These are phyloP conservation scores for Aspergillus sparsus DNA, from an alignment of 495 filamentous ascomycete species.

Conservation along the genomic window DNA sequence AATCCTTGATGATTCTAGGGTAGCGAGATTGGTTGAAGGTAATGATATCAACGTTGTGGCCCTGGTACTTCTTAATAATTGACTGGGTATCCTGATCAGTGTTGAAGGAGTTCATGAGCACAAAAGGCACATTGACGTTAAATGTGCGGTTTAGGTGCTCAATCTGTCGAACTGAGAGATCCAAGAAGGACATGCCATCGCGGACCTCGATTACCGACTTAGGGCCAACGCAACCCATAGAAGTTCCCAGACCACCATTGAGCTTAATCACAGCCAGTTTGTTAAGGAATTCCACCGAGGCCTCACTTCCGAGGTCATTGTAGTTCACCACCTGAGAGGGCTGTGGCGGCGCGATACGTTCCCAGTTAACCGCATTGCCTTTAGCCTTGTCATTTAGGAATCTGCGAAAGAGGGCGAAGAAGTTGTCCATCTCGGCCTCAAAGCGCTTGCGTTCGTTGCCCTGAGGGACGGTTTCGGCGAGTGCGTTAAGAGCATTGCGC, in stretches of 20 bases:
- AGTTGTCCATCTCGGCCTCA: conserved; percentile 99
- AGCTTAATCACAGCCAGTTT: conserved; percentile 99
- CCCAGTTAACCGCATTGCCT: conserved; percentile 93
- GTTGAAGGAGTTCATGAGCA: conserved; percentile 99
- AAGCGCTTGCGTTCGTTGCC: conserved; percentile 82
- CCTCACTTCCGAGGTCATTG: conserved; percentile 76
- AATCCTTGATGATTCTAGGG: conserved; percentile 97
- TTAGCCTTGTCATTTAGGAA: conserved; percentile 99
- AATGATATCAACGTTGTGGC: conserved; percentile 98
- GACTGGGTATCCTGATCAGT: conserved; percentile 96
- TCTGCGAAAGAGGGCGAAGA: conserved; percentile 95
- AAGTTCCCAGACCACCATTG: conserved; percentile 98
- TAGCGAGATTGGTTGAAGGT: conserved; percentile 99
- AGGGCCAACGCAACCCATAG: conserved; percentile 98
- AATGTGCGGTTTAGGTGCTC: conserved; percentile 99
- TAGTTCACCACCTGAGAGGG: conserved; percentile 92
- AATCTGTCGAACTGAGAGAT: conserved; percentile 97
- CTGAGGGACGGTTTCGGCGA: conserved; percentile 87
- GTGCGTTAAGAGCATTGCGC: conserved; percentile 93
- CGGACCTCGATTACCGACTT: conserved; percentile 99
- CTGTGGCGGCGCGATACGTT: conserved; percentile 90
- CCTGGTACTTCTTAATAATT: conserved; percentile 99
- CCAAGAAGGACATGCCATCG: conserved; percentile 99
- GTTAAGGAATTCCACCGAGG: conserved; percentile 89
- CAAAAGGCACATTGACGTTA: conserved; percentile 95